phyloP scores from a whole-genome alignment of 2,329 filamentous ascomycete species.

The Alternaria arbusti region DNA sequence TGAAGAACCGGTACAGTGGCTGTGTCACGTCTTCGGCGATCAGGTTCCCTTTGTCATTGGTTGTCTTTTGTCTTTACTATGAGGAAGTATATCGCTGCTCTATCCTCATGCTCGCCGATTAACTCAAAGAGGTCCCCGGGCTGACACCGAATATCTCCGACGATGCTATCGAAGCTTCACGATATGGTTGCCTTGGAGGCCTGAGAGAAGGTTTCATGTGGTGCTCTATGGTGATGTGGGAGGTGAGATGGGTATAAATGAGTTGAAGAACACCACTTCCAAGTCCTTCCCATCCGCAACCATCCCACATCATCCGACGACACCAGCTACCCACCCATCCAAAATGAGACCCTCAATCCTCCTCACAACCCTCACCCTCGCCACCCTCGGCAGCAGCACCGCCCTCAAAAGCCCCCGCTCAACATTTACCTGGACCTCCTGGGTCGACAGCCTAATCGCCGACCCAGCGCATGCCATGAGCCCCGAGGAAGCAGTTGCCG shows the following conservation, averaged over 20 bases:
- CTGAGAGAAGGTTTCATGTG: neutral
- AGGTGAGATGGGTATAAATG: neutral
- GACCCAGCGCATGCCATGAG: neutral
- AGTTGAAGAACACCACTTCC: neutral
- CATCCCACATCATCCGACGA: neutral
- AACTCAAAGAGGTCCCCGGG: neutral
- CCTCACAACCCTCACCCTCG: conserved; percentile 3
- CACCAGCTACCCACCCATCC: neutral
- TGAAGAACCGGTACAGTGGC: neutral
- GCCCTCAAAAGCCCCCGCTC: neutral
- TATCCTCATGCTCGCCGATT: neutral
- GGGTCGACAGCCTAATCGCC: conserved; percentile 6
- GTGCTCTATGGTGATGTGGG: neutral
- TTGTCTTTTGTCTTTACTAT: neutral
- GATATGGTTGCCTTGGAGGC: neutral
- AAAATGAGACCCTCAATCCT: neutral
- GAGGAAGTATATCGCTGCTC: neutral
- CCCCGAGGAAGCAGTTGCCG: neutral
- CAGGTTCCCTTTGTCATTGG: neutral
- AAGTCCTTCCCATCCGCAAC: neutral
- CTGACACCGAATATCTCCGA: neutral
- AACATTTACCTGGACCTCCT: conserved; percentile 5
- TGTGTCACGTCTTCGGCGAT: neutral
- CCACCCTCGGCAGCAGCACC: neutral
- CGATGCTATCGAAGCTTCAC: no score